Evolutionary conservation across 2,329 filamentous ascomycete genomes (phyloP).

Genomic region (Camillea tinctor): DNA sequence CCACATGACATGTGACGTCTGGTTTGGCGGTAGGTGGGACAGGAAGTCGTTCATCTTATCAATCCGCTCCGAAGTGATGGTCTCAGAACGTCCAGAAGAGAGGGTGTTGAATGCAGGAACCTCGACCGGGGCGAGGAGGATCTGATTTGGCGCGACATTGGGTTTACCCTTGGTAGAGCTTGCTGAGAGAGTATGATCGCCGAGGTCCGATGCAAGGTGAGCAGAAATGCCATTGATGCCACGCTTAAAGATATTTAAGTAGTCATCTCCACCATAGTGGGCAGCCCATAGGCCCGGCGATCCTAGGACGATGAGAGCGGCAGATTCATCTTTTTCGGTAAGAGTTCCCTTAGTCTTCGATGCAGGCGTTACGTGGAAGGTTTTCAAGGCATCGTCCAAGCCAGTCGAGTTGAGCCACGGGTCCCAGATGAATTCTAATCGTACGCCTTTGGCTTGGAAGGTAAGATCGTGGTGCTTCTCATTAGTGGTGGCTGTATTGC

Average conservation of each 20-base stretch:
- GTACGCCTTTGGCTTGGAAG: constrained; percentile 44
- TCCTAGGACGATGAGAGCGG: constrained; percentile 51
- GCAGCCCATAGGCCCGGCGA: constrained; percentile 56
- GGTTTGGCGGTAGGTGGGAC: constrained; percentile 38
- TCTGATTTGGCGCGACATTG: constrained; percentile 24
- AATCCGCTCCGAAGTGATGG: constrained; percentile 49
- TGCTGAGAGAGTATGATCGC: constrained; percentile 20
- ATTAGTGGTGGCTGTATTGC: constrained; percentile 32
- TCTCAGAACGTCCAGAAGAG: constrained; percentile 38
- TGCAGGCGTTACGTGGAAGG: constrained; percentile 29
- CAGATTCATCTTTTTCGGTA: constrained; percentile 27
- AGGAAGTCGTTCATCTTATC: constrained; percentile 53
- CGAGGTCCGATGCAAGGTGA: constrained; percentile 30
- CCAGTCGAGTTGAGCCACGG: constrained; percentile 56
- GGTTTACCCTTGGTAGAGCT: constrained; percentile 7
- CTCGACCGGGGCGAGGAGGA: constrained; percentile 45
- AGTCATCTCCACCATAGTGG: constrained; percentile 45
- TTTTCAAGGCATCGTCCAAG: constrained; percentile 40
- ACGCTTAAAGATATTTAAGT: constrained; percentile 44
- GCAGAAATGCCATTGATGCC: constrained; percentile 45
- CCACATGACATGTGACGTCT: constrained; percentile 46
- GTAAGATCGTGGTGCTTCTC: constrained; percentile 45
- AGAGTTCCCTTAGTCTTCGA: constrained; percentile 13
- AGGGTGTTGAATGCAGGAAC: constrained; percentile 44
- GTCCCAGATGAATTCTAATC: constrained; percentile 60